These are phyloP conservation scores for Sphagnum contortum DNA, from an alignment of 225 moss, liverwort and hornwort species.

Conservation along the genomic window DNA sequence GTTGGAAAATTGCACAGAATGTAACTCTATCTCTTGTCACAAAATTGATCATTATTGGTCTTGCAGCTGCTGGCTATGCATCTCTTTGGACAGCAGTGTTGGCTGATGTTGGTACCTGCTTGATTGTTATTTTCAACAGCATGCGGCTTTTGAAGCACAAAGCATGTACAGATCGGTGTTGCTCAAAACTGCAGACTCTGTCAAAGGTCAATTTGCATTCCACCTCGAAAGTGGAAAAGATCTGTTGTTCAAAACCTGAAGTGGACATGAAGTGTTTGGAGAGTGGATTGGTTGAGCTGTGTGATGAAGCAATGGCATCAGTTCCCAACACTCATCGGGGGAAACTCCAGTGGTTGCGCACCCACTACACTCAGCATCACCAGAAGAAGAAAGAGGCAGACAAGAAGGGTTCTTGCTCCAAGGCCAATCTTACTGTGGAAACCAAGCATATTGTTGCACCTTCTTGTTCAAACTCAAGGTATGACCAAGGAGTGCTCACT, in stretches of 20 bases:
- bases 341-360: slow-evolving; percentile 26
- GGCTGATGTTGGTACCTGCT: slow-evolving; percentile 44
- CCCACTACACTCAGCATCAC: slow-evolving; percentile 13
- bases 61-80: slow-evolving; percentile 34
- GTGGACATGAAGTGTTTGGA: slow-evolving; percentile 18
- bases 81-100: slow-evolving; percentile 43
- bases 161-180: slow-evolving; percentile 1
- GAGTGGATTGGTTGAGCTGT: slow-evolving; percentile 10
- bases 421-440: not conserved
- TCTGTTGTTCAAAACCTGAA: slow-evolving; percentile 13
- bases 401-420: not conserved
- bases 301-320: slow-evolving; percentile 6
- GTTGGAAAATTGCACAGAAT: slow-evolving; percentile 44
- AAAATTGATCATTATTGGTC: slow-evolving; percentile 33
- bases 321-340: slow-evolving; percentile 7
- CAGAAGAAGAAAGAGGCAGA: slow-evolving; percentile 6
- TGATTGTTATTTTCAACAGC: slow-evolving; percentile 49
- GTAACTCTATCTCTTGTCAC: slow-evolving; percentile 36
- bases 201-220: not conserved
- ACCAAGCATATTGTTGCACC: not conserved
- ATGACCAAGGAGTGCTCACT: not conserved
- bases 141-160: slow-evolving; percentile 31
- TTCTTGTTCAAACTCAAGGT: slow-evolving; percentile 13
- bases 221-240: slow-evolving; percentile 6
- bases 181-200: slow-evolving; percentile 7